Base-by-base conservation (phyloP, 768 basidiomycete species). In the Rhodotorula kratochvilovae region DNA sequence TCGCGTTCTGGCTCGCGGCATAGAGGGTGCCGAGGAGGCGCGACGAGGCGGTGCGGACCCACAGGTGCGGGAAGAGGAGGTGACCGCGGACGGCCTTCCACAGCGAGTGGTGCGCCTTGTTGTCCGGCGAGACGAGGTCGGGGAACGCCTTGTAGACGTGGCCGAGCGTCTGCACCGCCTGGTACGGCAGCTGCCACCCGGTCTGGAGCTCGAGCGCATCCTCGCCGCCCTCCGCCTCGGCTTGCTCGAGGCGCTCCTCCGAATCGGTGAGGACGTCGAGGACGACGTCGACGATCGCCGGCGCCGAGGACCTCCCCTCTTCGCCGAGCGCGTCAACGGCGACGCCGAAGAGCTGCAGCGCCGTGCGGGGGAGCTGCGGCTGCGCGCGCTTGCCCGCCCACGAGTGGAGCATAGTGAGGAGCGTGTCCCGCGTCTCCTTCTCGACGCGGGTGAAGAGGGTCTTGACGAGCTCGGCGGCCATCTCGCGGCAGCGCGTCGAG, bases 31-130 rank as follows among this genome's bases (percentile, higher is more conserved):
- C 91, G 5, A 96, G 79, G 21, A 92, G 83, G 66, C 91, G 85
- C 68, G 88, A 88, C 3, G 92, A 84, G 1, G 88, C 89, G 11
- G 86, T 87, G 53, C 94, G 88, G 0, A 96, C 92, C 95, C 94
- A 97, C 8, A 91, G 86, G 79, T 99, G 96, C 10, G 94, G 93
- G 81, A 89, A 97, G 5, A 89, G 83, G 6, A 97, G 85, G 76
- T 90, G 87, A 0, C 82, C 76, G 33, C 86, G 82, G 53, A 96
- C 83, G 2, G 83, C 77, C 17, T 81, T 75, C 92, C 93, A 95
- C 2, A 83, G 79, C 1, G 71, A 29, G 58, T 60, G 63, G n/a
- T 54, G 19, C 36, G 45, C 8, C 51, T 42, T 46, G 5, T 53
- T 25, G 56, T 68, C 64, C 25, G 75, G 66, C 54, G 72, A 16